Conservation (phyloP, 2,329 filamentous ascomycete genomes). For the Polychaeton citri region DNA sequence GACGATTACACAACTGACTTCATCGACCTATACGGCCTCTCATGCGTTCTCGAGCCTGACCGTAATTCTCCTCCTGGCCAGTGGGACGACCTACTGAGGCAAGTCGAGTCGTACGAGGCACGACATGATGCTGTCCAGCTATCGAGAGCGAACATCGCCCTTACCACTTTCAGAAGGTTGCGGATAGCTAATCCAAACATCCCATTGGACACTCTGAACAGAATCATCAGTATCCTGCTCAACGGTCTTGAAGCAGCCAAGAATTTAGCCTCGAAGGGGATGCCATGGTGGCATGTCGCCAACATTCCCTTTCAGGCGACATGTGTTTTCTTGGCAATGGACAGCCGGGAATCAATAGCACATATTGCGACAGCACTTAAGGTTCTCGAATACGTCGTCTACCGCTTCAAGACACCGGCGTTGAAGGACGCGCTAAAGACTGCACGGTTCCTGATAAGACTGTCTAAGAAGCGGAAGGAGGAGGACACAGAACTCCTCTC, state of each 20-base stretch:
- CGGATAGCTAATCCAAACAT: constrained; percentile 37
- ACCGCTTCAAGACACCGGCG: constrained; percentile 17
- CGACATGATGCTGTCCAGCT: constrained; percentile 19
- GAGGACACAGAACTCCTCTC: constrained; percentile 26
- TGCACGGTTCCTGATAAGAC: constrained; percentile 38
- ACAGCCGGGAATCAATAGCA: constrained; percentile 35
- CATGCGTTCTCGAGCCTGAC: constrained; percentile 41
- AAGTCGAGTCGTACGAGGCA: constrained; percentile 17
- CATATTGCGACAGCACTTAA: constrained; percentile 39
- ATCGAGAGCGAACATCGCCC: constrained; percentile 41
- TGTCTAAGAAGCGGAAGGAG: constrained; percentile 40
- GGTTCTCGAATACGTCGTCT: constrained; percentile 18
- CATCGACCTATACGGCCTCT: constrained; percentile 39
- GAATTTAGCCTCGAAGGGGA: constrained; percentile 29
- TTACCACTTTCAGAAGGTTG: constrained; percentile 43
- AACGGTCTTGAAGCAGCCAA: constrained; percentile 35
- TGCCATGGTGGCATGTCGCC: constrained; percentile 47
- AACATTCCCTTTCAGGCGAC: constrained; percentile 48
- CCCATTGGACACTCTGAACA: constrained; percentile 29
- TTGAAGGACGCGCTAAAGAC: constrained; percentile 42
- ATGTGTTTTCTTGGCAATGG: constrained; percentile 42
- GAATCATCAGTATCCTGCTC: constrained; percentile 34
- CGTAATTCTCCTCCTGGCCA: constrained; percentile 15
- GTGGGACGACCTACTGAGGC: constrained; percentile 20
- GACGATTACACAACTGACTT: constrained; percentile 36